Conservation (phyloP, 2,329 filamentous ascomycete species). For the Fusarium newnesense region DNA sequence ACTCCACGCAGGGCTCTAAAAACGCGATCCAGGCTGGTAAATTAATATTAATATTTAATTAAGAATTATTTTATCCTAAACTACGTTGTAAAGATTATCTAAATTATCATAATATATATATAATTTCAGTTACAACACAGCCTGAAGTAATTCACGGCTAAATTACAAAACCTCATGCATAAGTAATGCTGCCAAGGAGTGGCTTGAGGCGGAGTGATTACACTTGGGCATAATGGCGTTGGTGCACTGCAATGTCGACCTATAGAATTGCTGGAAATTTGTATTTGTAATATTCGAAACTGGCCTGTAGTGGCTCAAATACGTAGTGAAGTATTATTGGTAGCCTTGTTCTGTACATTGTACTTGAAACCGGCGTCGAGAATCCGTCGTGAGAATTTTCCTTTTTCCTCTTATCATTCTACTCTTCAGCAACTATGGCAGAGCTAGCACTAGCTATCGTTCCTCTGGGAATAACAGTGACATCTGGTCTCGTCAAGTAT, state of each 20-base stretch:
- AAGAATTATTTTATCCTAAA: too few relatives aligned
- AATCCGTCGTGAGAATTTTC: fast-evolving
- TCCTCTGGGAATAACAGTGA: fast-evolving
- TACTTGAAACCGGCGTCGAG: fast-evolving
- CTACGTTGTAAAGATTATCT: background rate
- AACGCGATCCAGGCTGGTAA: background rate
- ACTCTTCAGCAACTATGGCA: fast-evolving
- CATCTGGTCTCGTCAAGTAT: background rate
- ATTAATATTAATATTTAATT: too few relatives aligned
- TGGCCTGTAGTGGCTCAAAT: fast-evolving
- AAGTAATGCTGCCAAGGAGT: background rate
- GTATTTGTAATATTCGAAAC: background rate
- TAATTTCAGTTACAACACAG: fast-evolving
- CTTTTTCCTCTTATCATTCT: fast-evolving
- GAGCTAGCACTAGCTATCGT: fast-evolving
- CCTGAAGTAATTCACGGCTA: fast-evolving
- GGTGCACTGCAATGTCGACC: fast-evolving
- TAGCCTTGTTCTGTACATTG: background rate
- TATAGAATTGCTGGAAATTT: background rate
- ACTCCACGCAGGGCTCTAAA: too few relatives aligned
- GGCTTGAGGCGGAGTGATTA: background rate
- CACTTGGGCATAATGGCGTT: background rate
- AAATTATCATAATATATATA: background rate
- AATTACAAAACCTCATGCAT: background rate
- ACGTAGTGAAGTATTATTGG: fast-evolving